A percentile compares a stretch with the other conserved stretches of the same genome.
These are phyloP conservation scores for Nothophaeocryptopus gaeumannii DNA, from an alignment of 2,329 filamentous ascomycete species.

Conservation along the genomic window DNA sequence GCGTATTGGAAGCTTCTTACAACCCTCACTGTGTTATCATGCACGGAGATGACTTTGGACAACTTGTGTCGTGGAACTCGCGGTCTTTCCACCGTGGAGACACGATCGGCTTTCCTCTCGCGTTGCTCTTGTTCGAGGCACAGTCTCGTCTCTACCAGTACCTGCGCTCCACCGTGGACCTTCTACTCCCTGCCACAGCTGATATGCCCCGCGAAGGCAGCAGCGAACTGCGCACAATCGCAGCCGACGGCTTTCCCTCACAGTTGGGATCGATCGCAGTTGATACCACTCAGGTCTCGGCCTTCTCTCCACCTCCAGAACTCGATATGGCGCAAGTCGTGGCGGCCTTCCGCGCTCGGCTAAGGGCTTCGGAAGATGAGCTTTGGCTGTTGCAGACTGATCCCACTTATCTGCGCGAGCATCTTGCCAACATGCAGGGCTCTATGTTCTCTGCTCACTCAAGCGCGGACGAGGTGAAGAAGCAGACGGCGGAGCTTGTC, in stretches of 20 bases:
- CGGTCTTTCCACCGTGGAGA: slow-evolving; percentile 19
- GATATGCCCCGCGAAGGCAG: not conserved
- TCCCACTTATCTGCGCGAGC: slow-evolving; percentile 7
- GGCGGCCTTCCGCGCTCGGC: slow-evolving; percentile 9
- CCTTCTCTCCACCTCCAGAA: slow-evolving; percentile 19
- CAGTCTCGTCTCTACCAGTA: slow-evolving; percentile 22
- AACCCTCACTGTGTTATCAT: slow-evolving; percentile 19
- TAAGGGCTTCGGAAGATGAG: slow-evolving; percentile 24
- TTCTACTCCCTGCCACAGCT: not conserved
- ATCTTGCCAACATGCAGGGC: not conserved
- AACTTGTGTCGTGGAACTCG: slow-evolving; percentile 20
- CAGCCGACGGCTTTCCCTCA: not conserved
- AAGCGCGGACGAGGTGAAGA: not conserved
- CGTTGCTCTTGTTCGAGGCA: slow-evolving; percentile 24
- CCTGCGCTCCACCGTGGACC: slow-evolving; percentile 8
- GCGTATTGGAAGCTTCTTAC: not conserved
- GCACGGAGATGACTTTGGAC: slow-evolving; percentile 12
- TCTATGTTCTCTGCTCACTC: not conserved
- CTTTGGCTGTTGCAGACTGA: slow-evolving; percentile 29
- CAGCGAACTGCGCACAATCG: not conserved
- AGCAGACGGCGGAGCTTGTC: not conserved
- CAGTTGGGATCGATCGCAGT: not conserved
- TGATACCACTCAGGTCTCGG: not conserved
- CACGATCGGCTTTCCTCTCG: slow-evolving; percentile 26
- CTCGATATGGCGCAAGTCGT: slow-evolving; percentile 20